Conservation (phyloP, 108 stramenopile genomes). For the Pseudonitzschia delicatissima region DNA sequence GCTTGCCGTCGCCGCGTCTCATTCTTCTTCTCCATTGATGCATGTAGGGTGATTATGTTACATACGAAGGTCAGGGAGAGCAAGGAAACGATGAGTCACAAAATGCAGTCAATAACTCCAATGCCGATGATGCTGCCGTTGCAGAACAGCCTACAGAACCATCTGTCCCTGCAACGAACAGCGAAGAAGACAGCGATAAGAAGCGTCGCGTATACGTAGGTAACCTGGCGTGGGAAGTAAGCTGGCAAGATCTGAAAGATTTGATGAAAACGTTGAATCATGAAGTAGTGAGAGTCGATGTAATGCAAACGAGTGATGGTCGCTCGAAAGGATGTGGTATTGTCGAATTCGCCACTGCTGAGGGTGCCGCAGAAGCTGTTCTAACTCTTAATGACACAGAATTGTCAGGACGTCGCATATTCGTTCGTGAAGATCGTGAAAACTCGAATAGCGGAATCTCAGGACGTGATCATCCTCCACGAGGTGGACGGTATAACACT, state of each 20-base stretch:
- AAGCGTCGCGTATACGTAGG: conserved; percentile 80
- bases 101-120: neutral
- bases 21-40: neutral
- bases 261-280: conserved; percentile 83
- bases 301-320: conserved; percentile 73
- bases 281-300: conserved; percentile 76
- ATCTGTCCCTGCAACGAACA: conserved; percentile 9
- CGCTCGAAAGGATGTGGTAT: conserved; percentile 91
- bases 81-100: neutral
- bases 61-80: neutral
- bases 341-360: conserved; percentile 73
- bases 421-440: conserved; percentile 73
- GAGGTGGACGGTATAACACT: neutral
- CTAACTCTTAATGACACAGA: conserved; percentile 74
- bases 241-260: conserved; percentile 95
- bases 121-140: neutral
- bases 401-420: conserved; percentile 61
- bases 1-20: neutral
- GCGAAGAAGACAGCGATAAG: conserved; percentile 16
- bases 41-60: neutral
- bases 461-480: conserved; percentile 3
- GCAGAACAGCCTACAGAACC: neutral
- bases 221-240: conserved; percentile 79
- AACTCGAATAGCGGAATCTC: conserved; percentile 12
- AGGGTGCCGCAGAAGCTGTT: conserved; percentile 67